These are phyloP conservation scores for Claviceps maximensis DNA, from an alignment of 2,329 filamentous ascomycete species.

Conservation along the genomic window DNA sequence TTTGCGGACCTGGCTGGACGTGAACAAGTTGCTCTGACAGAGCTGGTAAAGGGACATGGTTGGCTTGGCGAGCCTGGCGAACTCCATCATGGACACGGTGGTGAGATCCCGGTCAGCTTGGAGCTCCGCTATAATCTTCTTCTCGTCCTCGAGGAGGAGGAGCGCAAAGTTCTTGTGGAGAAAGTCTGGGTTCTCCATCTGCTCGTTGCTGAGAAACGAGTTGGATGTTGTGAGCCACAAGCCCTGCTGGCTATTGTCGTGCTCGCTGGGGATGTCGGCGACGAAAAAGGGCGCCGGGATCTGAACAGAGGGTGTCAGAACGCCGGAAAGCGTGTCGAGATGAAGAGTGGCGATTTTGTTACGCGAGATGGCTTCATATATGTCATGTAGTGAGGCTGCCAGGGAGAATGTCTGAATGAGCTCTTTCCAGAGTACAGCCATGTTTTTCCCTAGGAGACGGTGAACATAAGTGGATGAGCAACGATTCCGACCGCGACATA, in stretches of 20 bases:
- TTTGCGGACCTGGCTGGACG: constrained; percentile 67
- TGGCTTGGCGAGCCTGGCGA: constrained; percentile 61
- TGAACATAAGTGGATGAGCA: not conserved
- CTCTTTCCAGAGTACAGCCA: constrained; percentile 55
- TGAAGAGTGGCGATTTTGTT: constrained; percentile 79
- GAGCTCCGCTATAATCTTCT: constrained; percentile 58
- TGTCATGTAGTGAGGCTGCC: constrained; percentile 67
- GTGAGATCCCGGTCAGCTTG: constrained; percentile 65
- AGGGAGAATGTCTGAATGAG: constrained; percentile 63
- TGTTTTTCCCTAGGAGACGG: constrained; percentile 33
- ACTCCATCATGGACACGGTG: constrained; percentile 66
- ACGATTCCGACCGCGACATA: not conserved
- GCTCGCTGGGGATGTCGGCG: constrained; percentile 55
- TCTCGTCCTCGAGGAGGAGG: constrained; percentile 71
- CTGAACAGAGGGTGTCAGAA: constrained; percentile 49
- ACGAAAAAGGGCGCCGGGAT: constrained; percentile 57
- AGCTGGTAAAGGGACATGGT: constrained; percentile 59
- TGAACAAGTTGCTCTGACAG: constrained; percentile 56
- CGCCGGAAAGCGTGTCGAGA: constrained; percentile 49
- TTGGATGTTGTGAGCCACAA: constrained; percentile 83
- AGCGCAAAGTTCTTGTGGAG: constrained; percentile 80
- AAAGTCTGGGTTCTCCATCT: constrained; percentile 49
- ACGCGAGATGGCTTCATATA: constrained; percentile 68
- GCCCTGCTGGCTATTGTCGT: constrained; percentile 57
- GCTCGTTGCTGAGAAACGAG: constrained; percentile 56